Percentiles rank a stretch among this genome's conserved stretches.
These are phyloP conservation scores for Parietichytrium sp. DNA, from an alignment of 108 stramenopile genomes.

Conservation along the genomic window DNA sequence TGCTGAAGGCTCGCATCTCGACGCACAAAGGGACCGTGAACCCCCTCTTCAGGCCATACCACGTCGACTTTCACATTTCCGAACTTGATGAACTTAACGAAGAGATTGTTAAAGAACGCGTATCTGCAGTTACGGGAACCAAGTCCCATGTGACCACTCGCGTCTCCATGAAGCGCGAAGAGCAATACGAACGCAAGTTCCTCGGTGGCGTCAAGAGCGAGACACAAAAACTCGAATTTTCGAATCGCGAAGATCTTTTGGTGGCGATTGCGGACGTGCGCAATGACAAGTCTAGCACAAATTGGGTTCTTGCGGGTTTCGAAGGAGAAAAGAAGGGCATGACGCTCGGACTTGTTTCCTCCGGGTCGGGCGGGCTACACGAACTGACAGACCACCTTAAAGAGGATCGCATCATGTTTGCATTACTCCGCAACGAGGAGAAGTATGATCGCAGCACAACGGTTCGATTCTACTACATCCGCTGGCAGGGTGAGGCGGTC, in stretches of 20 bases:
- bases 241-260: background rate
- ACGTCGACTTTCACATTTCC: slow-evolving; percentile 39
- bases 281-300: background rate
- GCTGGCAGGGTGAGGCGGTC: slow-evolving; percentile 6
- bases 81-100: slow-evolving; percentile 46
- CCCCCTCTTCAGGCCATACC: slow-evolving; percentile 40
- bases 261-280: slow-evolving; percentile 24
- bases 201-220: background rate
- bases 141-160: slow-evolving; percentile 20
- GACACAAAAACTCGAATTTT: background rate
- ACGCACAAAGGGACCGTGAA: slow-evolving; percentile 45
- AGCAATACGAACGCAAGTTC: background rate
- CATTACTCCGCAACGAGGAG: background rate
- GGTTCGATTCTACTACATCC: background rate
- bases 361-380: background rate
- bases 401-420: background rate
- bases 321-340: background rate
- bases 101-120: slow-evolving; percentile 42
- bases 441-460: background rate
- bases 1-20: slow-evolving; percentile 48
- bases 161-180: background rate
- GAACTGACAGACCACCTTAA: background rate
- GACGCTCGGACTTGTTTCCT: background rate
- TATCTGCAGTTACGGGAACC: slow-evolving; percentile 41
- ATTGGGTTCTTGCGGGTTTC: background rate